Conservation (phyloP, 2,329 filamentous ascomycete species). For the Neurospora sp. region DNA sequence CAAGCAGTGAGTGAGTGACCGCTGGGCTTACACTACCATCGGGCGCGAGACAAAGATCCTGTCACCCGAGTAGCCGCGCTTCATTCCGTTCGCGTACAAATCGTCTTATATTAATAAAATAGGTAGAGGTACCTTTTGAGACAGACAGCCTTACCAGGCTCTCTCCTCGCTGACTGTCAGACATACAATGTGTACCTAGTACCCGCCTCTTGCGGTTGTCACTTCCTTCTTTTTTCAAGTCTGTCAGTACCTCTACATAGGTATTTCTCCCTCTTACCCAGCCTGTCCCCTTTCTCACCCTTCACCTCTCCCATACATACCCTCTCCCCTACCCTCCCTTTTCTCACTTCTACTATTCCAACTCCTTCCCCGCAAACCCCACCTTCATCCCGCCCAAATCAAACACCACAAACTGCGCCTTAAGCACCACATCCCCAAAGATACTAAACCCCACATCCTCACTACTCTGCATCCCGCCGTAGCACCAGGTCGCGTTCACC, state of each 20-base stretch:
- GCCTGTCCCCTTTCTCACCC: too few species aligned
- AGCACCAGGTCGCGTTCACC: slow-evolving; percentile 20
- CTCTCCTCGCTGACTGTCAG: neutral
- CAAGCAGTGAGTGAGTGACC: too few species aligned
- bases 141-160: neutral
- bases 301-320: too few species aligned
- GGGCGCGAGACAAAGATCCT: neutral
- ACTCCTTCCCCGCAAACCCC: slow-evolving; percentile 29
- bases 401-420: slow-evolving; percentile 23
- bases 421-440: slow-evolving; percentile 22
- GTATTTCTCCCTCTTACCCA: too few species aligned
- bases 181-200: neutral
- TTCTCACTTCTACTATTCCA: neutral
- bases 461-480: slow-evolving; percentile 24
- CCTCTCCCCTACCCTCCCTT: too few species aligned
- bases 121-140: too few species aligned
- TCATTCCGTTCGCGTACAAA: neutral
- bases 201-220: neutral
- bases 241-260: too few species aligned
- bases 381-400: slow-evolving; percentile 26
- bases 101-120: too few species aligned
- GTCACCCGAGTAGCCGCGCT: neutral
- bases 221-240: neutral
- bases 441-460: slow-evolving; percentile 19
- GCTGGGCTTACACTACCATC: neutral